Conservation (phyloP, 2,329 filamentous ascomycete genomes). For the Zelopaecilomyces penicillatus region DNA sequence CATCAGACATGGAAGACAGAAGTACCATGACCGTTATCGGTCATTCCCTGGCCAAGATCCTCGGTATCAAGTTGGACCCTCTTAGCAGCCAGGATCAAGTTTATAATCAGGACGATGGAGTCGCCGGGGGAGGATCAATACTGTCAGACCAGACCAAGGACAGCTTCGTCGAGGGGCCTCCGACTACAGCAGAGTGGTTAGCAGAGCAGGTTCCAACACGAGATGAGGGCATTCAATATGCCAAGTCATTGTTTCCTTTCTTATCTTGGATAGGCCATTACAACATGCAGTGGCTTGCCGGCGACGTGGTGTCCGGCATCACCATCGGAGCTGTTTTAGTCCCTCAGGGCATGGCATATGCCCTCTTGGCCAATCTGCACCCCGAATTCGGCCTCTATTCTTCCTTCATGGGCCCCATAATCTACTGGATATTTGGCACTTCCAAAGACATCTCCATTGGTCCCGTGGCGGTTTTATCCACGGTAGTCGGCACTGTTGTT, state of each 20-base stretch:
- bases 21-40: constrained; percentile 47
- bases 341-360: constrained; percentile 97
- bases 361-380: constrained; percentile 69
- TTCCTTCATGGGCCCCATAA: constrained; percentile 87
- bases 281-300: constrained; percentile 80
- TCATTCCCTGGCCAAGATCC: constrained; percentile 64
- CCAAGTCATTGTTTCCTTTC: constrained; percentile 75
- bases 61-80: constrained; percentile 73
- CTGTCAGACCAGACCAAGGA: constrained; percentile 66
- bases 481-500: constrained; percentile 77
- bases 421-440: constrained; percentile 98
- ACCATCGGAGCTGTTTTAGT: constrained; percentile 65
- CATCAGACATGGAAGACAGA: too few relatives aligned
- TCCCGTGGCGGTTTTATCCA: constrained; percentile 92
- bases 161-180: constrained; percentile 75
- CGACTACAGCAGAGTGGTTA: constrained; percentile 67
- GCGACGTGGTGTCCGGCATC: constrained; percentile 73
- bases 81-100: constrained; percentile 17
- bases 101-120: constrained; percentile 37
- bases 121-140: constrained; percentile 70
- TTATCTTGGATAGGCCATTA: constrained; percentile 81
- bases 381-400: constrained; percentile 75
- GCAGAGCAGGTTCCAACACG: constrained; percentile 51
- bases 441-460: constrained; percentile 98
- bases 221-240: constrained; percentile 49